A percentile compares a stretch with the other conserved stretches of the same genome.
Conservation (phyloP, 768 basidiomycete genomes). For the Kwoniella heveanensis region DNA sequence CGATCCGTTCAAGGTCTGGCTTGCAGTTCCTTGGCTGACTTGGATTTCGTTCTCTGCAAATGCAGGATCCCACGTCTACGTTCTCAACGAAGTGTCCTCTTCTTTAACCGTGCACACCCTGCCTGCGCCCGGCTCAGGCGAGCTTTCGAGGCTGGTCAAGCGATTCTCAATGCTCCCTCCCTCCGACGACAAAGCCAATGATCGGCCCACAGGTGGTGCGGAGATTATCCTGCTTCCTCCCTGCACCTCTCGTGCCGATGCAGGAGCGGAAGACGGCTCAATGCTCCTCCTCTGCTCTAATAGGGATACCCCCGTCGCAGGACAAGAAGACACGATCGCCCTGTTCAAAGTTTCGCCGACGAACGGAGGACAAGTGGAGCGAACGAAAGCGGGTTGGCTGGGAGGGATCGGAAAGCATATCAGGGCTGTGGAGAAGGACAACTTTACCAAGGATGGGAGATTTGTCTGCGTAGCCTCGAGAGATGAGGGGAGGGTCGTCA, state of each 20-base stretch:
- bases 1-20: too few species aligned
- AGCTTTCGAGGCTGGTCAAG: slow-evolving; percentile 14
- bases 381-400: slow-evolving; percentile 19
- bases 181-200: slow-evolving; percentile 7
- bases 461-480: slow-evolving; percentile 30
- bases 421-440: slow-evolving; percentile 23
- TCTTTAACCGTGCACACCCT: slow-evolving; percentile 27
- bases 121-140: not conserved
- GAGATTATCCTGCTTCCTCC: slow-evolving; percentile 35
- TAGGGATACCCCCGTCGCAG: slow-evolving; percentile 27
- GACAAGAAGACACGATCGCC: slow-evolving; percentile 32
- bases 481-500: slow-evolving; percentile 29
- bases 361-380: slow-evolving; percentile 21
- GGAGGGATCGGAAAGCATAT: slow-evolving; percentile 26
- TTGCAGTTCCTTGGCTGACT: too few species aligned
- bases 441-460: slow-evolving; percentile 7
- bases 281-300: slow-evolving; percentile 37
- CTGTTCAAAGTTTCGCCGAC: slow-evolving; percentile 25
- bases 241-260: not conserved
- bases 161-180: slow-evolving; percentile 33
- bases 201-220: slow-evolving; percentile 20
- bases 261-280: slow-evolving; percentile 3
- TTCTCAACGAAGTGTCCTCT: slow-evolving; percentile 36
- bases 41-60: not conserved
- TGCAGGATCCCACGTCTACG: slow-evolving; percentile 32